Base-by-base conservation (phyloP, 1,284 basidiomycete genomes). In the Heterobasidion parviporum region DNA sequence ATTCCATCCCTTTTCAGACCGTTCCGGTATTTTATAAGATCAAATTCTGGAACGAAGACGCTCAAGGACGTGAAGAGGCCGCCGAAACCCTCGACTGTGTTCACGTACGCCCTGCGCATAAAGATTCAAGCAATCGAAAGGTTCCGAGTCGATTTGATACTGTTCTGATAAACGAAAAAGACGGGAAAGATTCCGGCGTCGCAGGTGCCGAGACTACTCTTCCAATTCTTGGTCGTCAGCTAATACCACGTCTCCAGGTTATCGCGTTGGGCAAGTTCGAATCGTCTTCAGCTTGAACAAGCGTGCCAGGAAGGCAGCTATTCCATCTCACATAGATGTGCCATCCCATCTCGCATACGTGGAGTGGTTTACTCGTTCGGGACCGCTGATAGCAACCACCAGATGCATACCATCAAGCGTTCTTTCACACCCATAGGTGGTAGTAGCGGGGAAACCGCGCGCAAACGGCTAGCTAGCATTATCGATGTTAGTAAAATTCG, bases 1-100 rank as follows among this genome's bases (percentile, higher is more conserved):
- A 14, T 16, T 10, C 9, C 20, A 6, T 52, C 14, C 62, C 58
- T 1, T 66, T 67, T 50, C 56, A 16, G 3, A 52, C 41, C 2
- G 52, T 68, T 15, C 55, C 66, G 0, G 63, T 65, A 1, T 68
- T 58, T 53, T 65, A 68, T 53, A 52, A 56, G 10, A 61, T 68
- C 56, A 67, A 68, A 54, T 65, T 59, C 45, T 52, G 18, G 18
- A 52, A 32, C 8, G 12, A 3, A 8, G 54, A 51, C 26, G 3
- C 54, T 43, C 35, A 35, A 20, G 44, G 33, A 38, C 14, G 35
- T n/a, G 36, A 60, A 55, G 3, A 61, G 16, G 47, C 16, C 49
- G 15, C 38, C 33, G 5, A 43, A 16, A 48, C 62, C 1, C 52
- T 55, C 3, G 65, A 67, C 52, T 59, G 62, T 7, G 62, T 67